phyloP scores from a whole-genome alignment of 2,329 filamentous ascomycete species.

The Neobulgaria alba region DNA sequence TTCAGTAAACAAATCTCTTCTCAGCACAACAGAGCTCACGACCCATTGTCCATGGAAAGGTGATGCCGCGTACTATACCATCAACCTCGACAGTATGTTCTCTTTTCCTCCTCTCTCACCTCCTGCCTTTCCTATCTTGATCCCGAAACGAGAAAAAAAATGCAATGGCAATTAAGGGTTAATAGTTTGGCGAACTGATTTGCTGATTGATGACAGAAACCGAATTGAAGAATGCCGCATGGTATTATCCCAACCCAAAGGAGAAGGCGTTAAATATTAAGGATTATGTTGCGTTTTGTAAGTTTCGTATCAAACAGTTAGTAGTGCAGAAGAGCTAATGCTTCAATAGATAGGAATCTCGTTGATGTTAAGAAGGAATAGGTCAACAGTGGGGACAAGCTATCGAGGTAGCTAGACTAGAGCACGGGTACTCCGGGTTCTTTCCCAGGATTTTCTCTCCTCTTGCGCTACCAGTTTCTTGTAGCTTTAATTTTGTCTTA shows the following conservation, averaged over 20 bases:
- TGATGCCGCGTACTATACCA: constrained; percentile 38
- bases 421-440: too few species aligned
- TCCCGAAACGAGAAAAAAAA: too few species aligned
- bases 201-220: constrained; percentile 21
- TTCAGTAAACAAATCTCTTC: constrained; percentile 32
- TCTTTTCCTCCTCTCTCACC: background rate
- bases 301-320: constrained; percentile 17
- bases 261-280: constrained; percentile 35
- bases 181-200: too few species aligned
- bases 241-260: constrained; percentile 37
- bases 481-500: too few species aligned
- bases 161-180: too few species aligned
- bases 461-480: too few species aligned
- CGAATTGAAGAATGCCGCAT: constrained; percentile 36
- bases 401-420: background rate
- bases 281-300: constrained; percentile 39
- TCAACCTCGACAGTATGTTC: constrained; percentile 32
- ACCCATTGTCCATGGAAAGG: constrained; percentile 41
- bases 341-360: constrained; percentile 18
- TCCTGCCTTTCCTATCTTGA: too few species aligned
- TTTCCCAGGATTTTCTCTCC: too few species aligned
- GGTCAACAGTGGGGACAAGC: background rate
- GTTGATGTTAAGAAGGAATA: constrained; percentile 20
- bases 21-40: constrained; percentile 33
- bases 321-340: background rate